Percentiles rank a stretch among this genome's conserved stretches.
Conservation (phyloP, 2,329 filamentous ascomycete species). For the Fonsecaea pedrosoi region DNA sequence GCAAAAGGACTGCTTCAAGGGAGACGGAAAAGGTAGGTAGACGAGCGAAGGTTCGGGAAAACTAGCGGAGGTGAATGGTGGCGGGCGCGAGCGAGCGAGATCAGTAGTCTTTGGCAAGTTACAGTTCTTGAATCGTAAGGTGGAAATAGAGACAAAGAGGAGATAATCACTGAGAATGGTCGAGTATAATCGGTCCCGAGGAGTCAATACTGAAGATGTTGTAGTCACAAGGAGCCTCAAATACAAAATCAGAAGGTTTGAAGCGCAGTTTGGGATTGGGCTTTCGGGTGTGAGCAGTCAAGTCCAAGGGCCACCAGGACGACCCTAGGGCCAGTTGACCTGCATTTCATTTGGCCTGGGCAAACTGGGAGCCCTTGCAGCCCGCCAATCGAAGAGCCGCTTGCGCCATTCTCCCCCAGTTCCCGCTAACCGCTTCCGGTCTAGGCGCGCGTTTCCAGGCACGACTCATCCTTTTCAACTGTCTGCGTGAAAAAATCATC, state of each 20-base stretch:
- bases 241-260: slow-evolving; percentile 12
- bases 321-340: neutral
- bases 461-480: slow-evolving; percentile 16
- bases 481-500: slow-evolving; percentile 14
- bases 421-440: slow-evolving; percentile 14
- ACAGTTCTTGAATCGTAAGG: neutral
- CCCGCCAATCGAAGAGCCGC: slow-evolving; percentile 20
- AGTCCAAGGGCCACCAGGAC: slow-evolving; percentile 1
- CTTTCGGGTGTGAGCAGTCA: neutral
- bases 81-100: slow-evolving; percentile 11
- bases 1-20: neutral
- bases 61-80: neutral
- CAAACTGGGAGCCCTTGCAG: slow-evolving; percentile 1
- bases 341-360: slow-evolving; percentile 1
- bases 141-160: neutral
- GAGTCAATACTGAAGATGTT: neutral
- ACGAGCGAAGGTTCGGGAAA: slow-evolving; percentile 3
- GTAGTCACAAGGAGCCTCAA: neutral
- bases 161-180: neutral
- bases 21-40: neutral
- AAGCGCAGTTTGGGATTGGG: slow-evolving; percentile 16
- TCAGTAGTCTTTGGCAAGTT: neutral
- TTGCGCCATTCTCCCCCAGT: slow-evolving; percentile 23
- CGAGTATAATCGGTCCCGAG: neutral
- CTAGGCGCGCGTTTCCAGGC: slow-evolving; percentile 12